Base-by-base conservation (phyloP, 306 rosid species). In the Amphicarpaea edgeworthii region DNA sequence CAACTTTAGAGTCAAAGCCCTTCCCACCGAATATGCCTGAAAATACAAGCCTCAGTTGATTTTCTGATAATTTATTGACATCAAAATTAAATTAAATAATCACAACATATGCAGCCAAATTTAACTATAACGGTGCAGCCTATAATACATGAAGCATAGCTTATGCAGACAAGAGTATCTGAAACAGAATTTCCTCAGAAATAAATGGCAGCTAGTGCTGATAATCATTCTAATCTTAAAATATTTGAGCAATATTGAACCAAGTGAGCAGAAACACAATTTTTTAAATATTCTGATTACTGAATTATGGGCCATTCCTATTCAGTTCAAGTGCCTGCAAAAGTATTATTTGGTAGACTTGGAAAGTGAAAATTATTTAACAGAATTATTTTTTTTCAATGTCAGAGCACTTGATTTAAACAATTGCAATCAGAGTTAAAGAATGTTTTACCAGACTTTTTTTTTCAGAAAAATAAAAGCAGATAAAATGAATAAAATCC, bases 1-100 rank as follows among this genome's bases (percentile, higher is more conserved):
- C 81, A 94, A 87, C 89, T 91, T 93, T 73, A 77, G 93, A 43
- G 97, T 89, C 86, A 94, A 84, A 72, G 98, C 97, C 87, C 98
- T 87, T 64, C 98, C 98, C 53, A 93, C 91, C n/a, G 89, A 75
- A 85, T 93, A 88, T 51, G 97, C 93, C 97, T 92, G 90, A 74
- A 77, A 85, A 81, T 54, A 37, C 74, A 62, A 74, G 63, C 62
- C 42, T 50, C 12, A 38, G 45, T 54, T 77, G 59, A 83, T 19
- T 73, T 73, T 73, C 75, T 26, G 51, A 75, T 30, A 66, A 80
- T 67, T 23, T 54, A 15, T 20, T 19, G 72, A 62, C 60, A 37
- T 60, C 20, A 61, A 68, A 69, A 57, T 50, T 12, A 15, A 71
- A 69, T 14, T 9, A 9, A 17, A 55, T 37, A 63, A 57, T 63